Evolutionary conservation across 2,329 filamentous ascomycete species (phyloP), one percentile per base, ranked within the genome.

Genomic region (Xylariaceae sp.): DNA sequence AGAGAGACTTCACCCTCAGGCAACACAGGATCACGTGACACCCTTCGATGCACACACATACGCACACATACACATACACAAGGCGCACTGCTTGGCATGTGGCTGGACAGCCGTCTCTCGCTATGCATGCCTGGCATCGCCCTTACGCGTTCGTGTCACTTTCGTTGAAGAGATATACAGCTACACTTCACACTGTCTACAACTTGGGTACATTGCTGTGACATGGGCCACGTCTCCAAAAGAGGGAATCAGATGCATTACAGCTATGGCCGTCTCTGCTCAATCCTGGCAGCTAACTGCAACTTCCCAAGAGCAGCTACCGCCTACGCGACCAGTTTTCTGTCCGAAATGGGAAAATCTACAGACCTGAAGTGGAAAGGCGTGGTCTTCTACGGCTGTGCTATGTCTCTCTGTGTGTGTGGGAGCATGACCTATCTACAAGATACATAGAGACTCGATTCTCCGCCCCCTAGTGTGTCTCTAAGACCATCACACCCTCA

Each of bases 291-390:
- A 7, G 7, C 22, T 27, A 27, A 27, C 47, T 46, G 45, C 50
- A 44, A 42, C 51, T 48, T 39, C 40, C 54, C 49, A 53, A 42
- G 45, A 52, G 44, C 38, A 47, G 42, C 52, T 54, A 55, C 47
- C 44, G 35, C 47, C 58, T 48, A 50, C 52, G 45, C 54, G 56
- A 51, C 43, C n/a, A n/a, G 51, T 44, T 56, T 56, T 42, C 56
- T 57, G 63, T 61, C 63, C 66, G 48, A 63, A 68, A 67, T 45
- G 56, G 64, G 67, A 58, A 70, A 66, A 66, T 60, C 60, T 58
- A 64, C 58, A 55, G 47, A 46, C 56, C 67, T 65, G 52, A 69
- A 68, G 55, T 48, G 65, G 67, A 63, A 62, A 68, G 63, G 66
- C 60, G 62, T 56, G 58, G 45, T 56, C 59, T 47, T 56, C 45